phyloP scores from a whole-genome alignment of 176 grass and related monocot genomes.

The Ampelocalamus luodianensis region DNA sequence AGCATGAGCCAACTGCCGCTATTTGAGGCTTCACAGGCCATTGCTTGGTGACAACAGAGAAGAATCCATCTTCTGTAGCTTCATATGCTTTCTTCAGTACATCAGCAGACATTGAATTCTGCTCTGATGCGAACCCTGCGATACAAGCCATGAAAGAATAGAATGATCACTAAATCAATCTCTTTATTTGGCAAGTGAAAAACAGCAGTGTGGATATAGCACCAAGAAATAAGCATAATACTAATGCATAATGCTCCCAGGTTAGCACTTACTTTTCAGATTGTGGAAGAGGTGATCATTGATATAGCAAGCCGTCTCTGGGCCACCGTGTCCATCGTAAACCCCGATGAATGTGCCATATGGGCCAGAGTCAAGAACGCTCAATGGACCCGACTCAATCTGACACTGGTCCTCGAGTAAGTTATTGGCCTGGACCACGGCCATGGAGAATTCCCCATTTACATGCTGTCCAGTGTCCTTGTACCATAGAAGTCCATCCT shows the following conservation, averaged over 20 bases:
- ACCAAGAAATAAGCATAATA: constrained; percentile 8
- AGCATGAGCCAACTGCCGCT: constrained; percentile 90
- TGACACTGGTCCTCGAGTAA: constrained; percentile 91
- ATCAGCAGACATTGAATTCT: constrained; percentile 81
- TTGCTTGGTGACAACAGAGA: constrained; percentile 80
- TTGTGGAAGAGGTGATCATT: constrained; percentile 87
- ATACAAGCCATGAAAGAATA: constrained; percentile 39
- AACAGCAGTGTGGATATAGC: neutral
- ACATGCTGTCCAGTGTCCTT: constrained; percentile 84
- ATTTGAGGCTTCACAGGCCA: constrained; percentile 91
- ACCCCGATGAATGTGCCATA: constrained; percentile 83
- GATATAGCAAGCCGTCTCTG: constrained; percentile 84
- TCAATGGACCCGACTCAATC: constrained; percentile 75
- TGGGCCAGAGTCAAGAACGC: constrained; percentile 71
- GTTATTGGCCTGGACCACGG: constrained; percentile 91
- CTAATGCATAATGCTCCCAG: neutral
- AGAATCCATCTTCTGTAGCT: constrained; percentile 91
- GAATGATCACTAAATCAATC: neutral
- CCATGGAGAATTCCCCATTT: constrained; percentile 90
- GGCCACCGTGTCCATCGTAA: constrained; percentile 93
- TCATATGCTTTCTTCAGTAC: constrained; percentile 89
- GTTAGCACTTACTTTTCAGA: constrained; percentile 71
- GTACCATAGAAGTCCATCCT: constrained; percentile 94
- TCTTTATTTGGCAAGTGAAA: neutral
- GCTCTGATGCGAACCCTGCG: constrained; percentile 79